Percentiles rank a stretch among this genome's conserved stretches.
These are phyloP conservation scores for Thelephora ganbajun DNA, from an alignment of 768 basidiomycete genomes.

Conservation along the genomic window DNA sequence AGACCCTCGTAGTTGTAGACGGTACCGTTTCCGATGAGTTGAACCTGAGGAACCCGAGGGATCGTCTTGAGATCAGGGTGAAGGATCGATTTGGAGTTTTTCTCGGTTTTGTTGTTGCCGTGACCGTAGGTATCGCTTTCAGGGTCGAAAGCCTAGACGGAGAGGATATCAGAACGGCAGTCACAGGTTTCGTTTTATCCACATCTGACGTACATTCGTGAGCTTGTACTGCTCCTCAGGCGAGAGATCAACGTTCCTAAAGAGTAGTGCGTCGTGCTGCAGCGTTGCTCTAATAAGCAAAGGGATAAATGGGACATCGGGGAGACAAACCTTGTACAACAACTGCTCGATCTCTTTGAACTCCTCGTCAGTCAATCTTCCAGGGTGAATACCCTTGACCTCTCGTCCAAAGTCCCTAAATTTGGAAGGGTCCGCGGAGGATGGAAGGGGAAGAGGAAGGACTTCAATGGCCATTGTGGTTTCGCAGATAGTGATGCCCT, in stretches of 20 bases:
- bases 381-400: conserved; percentile 63
- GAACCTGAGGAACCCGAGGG: conserved; percentile 77
- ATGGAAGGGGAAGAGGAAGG: conserved; percentile 51
- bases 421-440: conserved; percentile 52
- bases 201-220: conserved; percentile 47
- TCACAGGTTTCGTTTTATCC: neutral
- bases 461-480: conserved; percentile 52
- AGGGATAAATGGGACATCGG: conserved; percentile 1
- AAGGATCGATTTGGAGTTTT: conserved; percentile 64
- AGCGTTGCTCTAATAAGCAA: no score
- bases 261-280: conserved; percentile 63
- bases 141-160: conserved; percentile 64
- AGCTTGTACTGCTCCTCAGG: conserved; percentile 79
- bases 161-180: neutral
- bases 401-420: conserved; percentile 65
- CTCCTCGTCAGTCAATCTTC: conserved; percentile 39
- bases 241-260: conserved; percentile 50
- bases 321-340: conserved; percentile 53
- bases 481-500: conserved; percentile 4
- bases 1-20: conserved; percentile 75
- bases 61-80: conserved; percentile 88
- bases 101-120: conserved; percentile 76
- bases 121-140: conserved; percentile 59
- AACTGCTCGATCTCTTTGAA: conserved; percentile 56
- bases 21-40: conserved; percentile 81